These are phyloP conservation scores for Alternaria postmessia DNA, from an alignment of 2,329 filamentous ascomycete genomes.

Conservation along the genomic window DNA sequence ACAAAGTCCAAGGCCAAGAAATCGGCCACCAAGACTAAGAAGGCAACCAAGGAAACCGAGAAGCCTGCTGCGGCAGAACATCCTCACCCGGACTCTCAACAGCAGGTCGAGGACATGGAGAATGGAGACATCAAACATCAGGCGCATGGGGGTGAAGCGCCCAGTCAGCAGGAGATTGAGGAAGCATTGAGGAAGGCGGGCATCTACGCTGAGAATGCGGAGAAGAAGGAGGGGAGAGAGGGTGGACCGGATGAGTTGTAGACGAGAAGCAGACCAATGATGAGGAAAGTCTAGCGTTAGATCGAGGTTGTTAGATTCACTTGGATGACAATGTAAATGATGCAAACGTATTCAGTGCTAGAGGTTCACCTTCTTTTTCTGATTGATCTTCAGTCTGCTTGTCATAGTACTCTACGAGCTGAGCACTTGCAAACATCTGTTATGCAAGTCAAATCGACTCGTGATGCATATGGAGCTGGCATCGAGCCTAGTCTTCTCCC, in stretches of 20 bases:
- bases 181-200: conserved; percentile 45
- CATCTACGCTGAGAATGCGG: conserved; percentile 38
- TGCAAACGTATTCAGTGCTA: background rate
- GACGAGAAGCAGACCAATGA: conserved; percentile 13
- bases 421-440: background rate
- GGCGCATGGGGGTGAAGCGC: conserved; percentile 15
- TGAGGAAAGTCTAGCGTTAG: conserved; percentile 6
- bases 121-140: background rate
- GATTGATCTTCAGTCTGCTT: background rate
- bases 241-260: background rate
- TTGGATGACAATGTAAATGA: background rate
- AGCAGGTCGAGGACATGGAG: background rate
- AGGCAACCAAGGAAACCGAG: conserved; percentile 35
- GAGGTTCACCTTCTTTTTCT: background rate
- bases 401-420: background rate
- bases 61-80: conserved; percentile 35
- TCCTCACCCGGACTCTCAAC: conserved; percentile 31
- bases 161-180: conserved; percentile 41
- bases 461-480: background rate
- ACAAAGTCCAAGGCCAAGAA: conserved; percentile 30
- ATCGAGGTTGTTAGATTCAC: background rate
- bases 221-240: conserved; percentile 21
- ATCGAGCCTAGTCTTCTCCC: background rate
- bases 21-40: conserved; percentile 30
- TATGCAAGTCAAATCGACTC: background rate